phyloP scores from a whole-genome alignment of 371 early-diverging fungal genomes.

The Mortierella sp. region DNA sequence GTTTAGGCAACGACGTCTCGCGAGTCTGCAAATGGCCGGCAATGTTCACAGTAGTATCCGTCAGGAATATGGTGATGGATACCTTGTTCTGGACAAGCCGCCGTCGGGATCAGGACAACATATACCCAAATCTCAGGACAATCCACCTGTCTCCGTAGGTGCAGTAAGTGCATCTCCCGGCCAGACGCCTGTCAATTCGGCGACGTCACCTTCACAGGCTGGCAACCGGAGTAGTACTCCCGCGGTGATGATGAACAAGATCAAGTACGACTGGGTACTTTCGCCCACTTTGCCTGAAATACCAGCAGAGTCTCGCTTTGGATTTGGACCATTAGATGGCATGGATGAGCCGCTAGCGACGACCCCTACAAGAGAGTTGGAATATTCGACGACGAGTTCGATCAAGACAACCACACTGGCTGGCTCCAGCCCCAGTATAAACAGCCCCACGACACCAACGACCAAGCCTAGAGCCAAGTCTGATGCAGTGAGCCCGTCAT shows the following conservation, averaged over 20 bases:
- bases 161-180: neutral
- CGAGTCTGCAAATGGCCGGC: constrained; percentile 34
- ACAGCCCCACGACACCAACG: neutral
- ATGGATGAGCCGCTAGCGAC: neutral
- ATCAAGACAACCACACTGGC: neutral
- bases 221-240: constrained; percentile 44
- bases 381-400: neutral
- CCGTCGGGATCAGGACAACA: constrained; percentile 1
- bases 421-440: neutral
- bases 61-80: constrained; percentile 32
- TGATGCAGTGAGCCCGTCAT: neutral
- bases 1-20: constrained; percentile 36
- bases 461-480: neutral
- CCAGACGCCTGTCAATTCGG: neutral
- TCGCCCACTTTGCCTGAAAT: constrained; percentile 32
- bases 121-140: constrained; percentile 9
- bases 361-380: neutral
- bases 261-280: constrained; percentile 28
- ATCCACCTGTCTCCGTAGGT: neutral
- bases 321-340: constrained; percentile 37
- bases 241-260: constrained; percentile 47
- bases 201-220: constrained; percentile 6
- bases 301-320: constrained; percentile 23
- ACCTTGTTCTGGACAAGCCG: constrained; percentile 9
- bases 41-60: constrained; percentile 8